These are phyloP conservation scores for Podila minutissima DNA, from an alignment of 192 early-diverging fungal genomes.

Conservation along the genomic window DNA sequence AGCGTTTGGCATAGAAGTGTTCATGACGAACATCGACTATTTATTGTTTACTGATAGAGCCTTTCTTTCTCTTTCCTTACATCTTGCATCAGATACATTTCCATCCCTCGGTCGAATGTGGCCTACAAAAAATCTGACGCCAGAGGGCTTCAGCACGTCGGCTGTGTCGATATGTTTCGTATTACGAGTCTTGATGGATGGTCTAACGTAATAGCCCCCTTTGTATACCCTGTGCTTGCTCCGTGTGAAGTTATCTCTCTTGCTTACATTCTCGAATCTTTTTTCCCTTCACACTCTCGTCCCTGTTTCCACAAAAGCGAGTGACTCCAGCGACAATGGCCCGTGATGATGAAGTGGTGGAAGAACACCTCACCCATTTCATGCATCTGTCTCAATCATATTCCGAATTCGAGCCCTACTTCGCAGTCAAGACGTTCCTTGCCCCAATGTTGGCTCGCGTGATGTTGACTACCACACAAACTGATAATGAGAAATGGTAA, in stretches of 20 bases:
- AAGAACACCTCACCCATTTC: slow-evolving; percentile 28
- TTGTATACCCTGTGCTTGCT: neutral
- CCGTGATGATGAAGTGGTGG: slow-evolving; percentile 14
- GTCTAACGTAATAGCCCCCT: neutral
- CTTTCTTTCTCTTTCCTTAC: neutral
- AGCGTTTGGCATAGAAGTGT: too few species aligned
- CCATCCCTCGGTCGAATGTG: slow-evolving; percentile 15
- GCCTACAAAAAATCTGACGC: slow-evolving; percentile 3
- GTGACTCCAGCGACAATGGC: slow-evolving; percentile 12
- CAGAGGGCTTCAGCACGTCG: neutral
- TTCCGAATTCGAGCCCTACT: slow-evolving; percentile 20
- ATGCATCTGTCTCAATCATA: slow-evolving; percentile 14
- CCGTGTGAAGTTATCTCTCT: neutral
- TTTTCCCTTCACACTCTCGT: neutral
- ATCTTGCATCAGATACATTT: slow-evolving; percentile 3
- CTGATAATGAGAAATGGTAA: slow-evolving; percentile 37
- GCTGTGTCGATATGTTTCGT: slow-evolving; percentile 3
- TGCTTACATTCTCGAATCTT: neutral
- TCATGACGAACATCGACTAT: too few species aligned
- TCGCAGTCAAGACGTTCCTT: slow-evolving; percentile 11
- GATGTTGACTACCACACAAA: slow-evolving; percentile 34
- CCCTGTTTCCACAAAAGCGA: slow-evolving; percentile 4
- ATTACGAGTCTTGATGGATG: neutral
- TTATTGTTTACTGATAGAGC: neutral
- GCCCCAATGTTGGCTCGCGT: slow-evolving; percentile 10